phyloP scores from a whole-genome alignment of 164 flowering plant species.

The Umbellularia californica region DNA sequence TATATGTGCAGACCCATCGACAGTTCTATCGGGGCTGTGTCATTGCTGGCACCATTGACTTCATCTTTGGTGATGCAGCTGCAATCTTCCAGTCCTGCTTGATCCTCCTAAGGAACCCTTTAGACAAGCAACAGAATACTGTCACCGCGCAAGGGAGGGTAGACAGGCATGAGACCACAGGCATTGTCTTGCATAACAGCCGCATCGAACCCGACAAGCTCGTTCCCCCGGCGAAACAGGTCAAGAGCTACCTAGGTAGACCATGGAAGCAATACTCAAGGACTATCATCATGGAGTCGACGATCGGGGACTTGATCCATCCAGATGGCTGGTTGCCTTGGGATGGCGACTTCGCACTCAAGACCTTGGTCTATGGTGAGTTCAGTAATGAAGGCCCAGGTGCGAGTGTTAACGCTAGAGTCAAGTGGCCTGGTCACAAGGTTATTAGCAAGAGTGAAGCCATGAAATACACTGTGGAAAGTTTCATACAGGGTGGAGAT shows the following conservation, averaged over 20 bases:
- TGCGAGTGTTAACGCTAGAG: slow-evolving; percentile 11
- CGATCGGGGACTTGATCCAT: slow-evolving; percentile 19
- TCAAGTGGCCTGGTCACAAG: slow-evolving; percentile 25
- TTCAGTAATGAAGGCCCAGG: slow-evolving; percentile 25
- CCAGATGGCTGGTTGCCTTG: slow-evolving; percentile 30
- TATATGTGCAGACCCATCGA: slow-evolving; percentile 27
- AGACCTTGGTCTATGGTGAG: slow-evolving; percentile 25
- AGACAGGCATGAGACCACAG: slow-evolving; percentile 26
- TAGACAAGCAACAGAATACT: slow-evolving; percentile 33
- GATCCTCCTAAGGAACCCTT: slow-evolving; percentile 29
- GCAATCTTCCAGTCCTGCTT: slow-evolving; percentile 36
- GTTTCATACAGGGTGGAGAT: slow-evolving; percentile 16
- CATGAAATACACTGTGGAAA: slow-evolving; percentile 16
- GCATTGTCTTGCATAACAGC: slow-evolving; percentile 33
- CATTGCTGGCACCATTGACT: slow-evolving; percentile 38
- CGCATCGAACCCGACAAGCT: slow-evolving; percentile 17
- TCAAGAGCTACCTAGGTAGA: slow-evolving; percentile 25
- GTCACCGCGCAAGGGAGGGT: slow-evolving; percentile 48
- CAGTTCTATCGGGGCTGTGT: slow-evolving; percentile 36
- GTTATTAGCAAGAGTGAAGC: slow-evolving; percentile 8
- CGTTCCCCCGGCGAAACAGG: slow-evolving; percentile 1
- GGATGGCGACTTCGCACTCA: slow-evolving; percentile 24
- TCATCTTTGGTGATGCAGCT: slow-evolving; percentile 44
- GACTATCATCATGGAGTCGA: slow-evolving; percentile 31
- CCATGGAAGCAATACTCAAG: slow-evolving; percentile 33